Evolutionary conservation across 2,329 filamentous ascomycete species (phyloP), one percentile per base, ranked within the genome.

Genomic region (Fusarium ambrosium): DNA sequence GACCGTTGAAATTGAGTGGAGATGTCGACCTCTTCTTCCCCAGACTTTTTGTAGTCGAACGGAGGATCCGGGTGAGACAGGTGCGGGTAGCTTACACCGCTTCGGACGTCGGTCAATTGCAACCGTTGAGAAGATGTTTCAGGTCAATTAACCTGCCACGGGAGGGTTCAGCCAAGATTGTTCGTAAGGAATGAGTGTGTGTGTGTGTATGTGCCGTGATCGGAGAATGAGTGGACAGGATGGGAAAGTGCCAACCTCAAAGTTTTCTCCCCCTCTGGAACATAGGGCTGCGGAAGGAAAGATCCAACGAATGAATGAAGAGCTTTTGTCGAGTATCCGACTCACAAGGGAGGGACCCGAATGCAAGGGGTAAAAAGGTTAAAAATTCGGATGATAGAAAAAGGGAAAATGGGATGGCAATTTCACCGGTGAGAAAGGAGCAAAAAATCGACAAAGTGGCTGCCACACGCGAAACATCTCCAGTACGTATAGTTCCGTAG

Each of bases 401-500:
- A 22, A 20, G 32, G 32, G 60, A 66, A 56, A 37, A 10, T 7
- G 29, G 24, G 29, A 24, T 58, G 32, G 32, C 41, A 58, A 45
- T 45, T 61, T 48, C 41, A 66, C 36, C 36, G 39, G 37, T n/a
- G 36, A 62, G 37, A 63, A 60, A 60, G 58, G 24, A 34, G 41
- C 39, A 45, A 55, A 45, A 62, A 59, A 71, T 34, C 51, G 29
- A 53, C 5, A 18, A 20, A 20, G 53, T 60, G 63, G 63, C 63
- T 65, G 37, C 32, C 32, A 34, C 18, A 29, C 6, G 48, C 63
- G 24, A 29, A 45, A 53, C 24, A 71, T 20, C 48, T 34, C 22
- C n/a, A 39, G 29, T 64, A 58, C 43, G 62, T 62, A 65, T n/a
- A 62, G 41, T 62, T 64, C 41, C 27, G 62, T 36, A 51, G 29